phyloP scores from a whole-genome alignment of 805 yeast genomes.

The Metschnikowia aberdeeniae region DNA sequence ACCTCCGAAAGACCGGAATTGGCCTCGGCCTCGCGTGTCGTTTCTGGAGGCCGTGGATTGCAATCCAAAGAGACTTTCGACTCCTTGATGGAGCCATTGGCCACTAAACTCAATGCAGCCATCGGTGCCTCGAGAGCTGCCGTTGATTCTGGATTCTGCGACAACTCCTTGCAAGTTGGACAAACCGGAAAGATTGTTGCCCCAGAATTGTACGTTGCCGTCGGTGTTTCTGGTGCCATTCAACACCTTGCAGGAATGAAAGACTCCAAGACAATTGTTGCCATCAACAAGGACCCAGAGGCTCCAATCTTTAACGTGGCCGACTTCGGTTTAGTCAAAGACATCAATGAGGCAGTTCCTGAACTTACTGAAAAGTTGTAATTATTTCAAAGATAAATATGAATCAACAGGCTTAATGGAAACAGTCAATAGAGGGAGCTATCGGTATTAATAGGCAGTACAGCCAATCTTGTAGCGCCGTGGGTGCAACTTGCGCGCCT shows the following conservation, averaged over 20 bases:
- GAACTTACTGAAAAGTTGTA: conserved; percentile 75
- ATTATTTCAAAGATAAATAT: conserved; percentile 2
- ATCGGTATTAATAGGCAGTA: too few species aligned
- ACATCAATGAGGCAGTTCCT: conserved; percentile 82
- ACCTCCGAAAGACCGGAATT: conserved; percentile 88
- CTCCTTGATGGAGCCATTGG: conserved; percentile 71
- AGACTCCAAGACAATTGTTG: conserved; percentile 89
- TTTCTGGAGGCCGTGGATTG: conserved; percentile 93
- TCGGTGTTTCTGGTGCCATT: conserved; percentile 95
- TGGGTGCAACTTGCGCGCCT: conserved; percentile 3
- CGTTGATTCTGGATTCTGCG: conserved; percentile 93
- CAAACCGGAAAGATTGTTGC: conserved; percentile 98
- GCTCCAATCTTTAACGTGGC: conserved; percentile 92
- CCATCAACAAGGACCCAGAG: conserved; percentile 91
- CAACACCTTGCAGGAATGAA: conserved; percentile 99
- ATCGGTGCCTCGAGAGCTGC: conserved; percentile 98
- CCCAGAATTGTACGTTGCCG: conserved; percentile 89
- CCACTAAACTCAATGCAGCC: conserved; percentile 81
- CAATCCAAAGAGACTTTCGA: conserved; percentile 88
- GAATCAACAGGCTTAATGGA: neutral
- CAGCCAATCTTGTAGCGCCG: neutral
- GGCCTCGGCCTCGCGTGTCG: conserved; percentile 74
- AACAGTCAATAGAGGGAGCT: too few species aligned
- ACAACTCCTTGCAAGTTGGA: conserved; percentile 94
- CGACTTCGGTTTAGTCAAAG: conserved; percentile 87